Base-by-base conservation (phyloP, 805 yeast species). In the Hanseniaspora pseudoguilliermondii region DNA sequence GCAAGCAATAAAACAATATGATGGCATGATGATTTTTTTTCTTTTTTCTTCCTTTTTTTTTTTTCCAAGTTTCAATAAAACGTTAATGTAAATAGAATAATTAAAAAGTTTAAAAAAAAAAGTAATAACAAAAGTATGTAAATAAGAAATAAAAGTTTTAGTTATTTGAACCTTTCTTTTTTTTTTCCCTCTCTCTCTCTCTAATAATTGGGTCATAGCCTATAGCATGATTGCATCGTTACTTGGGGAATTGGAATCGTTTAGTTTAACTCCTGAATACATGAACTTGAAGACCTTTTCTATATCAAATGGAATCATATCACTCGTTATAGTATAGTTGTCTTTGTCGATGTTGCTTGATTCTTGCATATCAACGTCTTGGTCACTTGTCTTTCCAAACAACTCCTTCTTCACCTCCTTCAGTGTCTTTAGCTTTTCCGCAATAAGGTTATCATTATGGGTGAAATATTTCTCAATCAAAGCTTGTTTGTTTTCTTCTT, bases 261-360 rank as follows among this genome's bases (percentile, higher is more conserved):
- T 20, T 20, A 40, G 34, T 36, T 54, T 46, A 16, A 42, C 61
- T 2, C 83, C 83, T 60, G 74, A 76, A 59, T 72, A 74, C 48
- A 76, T 71, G 53, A 73, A 76, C 57, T 69, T 70, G 50, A 76
- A 64, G 0, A 77, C 65, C 46, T 73, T 71, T 40, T 73, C 73
- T 9, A 72, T 65, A 7, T 66, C 60, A 55, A 69, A 69, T 8
- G 72, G 67, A 41, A 55, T 34, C 58, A 39, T 65, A 43, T 64
- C 65, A n/a, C 57, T 57, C 11, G 49, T 57, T 34, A 48, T 54
- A 3, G 35, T 40, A 3, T 59, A 50, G 8, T 57, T 53, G 5
- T 64, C 63, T n/a, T 63, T 59, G n/a, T 54, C 59, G 29, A 54
- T 56, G 10, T 43, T 50, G 15, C 55, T 62, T 10, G 51, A 53